phyloP scores from a whole-genome alignment of 768 basidiomycete genomes.

The Boletales sp. region DNA sequence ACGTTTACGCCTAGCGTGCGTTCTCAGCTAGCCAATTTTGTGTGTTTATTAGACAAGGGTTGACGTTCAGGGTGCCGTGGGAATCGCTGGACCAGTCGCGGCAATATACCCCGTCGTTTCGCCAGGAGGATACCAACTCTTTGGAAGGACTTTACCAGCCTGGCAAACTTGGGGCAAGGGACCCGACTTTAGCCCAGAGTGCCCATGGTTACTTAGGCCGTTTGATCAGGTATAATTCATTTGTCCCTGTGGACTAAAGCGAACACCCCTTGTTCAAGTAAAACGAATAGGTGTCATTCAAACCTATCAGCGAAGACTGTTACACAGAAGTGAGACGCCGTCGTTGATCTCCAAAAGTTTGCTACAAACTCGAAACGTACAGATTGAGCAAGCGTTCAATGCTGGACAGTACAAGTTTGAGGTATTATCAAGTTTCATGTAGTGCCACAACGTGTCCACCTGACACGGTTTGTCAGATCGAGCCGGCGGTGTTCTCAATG shows the following conservation, averaged over 20 bases:
- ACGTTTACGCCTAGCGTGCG: slow-evolving; percentile 60
- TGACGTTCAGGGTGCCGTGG: slow-evolving; percentile 54
- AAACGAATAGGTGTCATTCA: slow-evolving; percentile 45
- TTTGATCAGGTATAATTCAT: slow-evolving; percentile 52
- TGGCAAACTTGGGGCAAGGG: slow-evolving; percentile 66
- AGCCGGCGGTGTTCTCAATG: slow-evolving; percentile 52
- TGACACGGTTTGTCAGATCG: slow-evolving; percentile 34
- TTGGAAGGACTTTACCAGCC: slow-evolving; percentile 57
- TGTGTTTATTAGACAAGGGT: background rate
- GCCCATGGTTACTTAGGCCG: slow-evolving; percentile 57
- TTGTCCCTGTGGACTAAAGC: too few species aligned
- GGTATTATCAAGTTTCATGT: slow-evolving; percentile 24
- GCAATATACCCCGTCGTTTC: slow-evolving; percentile 65
- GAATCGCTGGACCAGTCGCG: slow-evolving; percentile 61
- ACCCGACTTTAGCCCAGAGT: slow-evolving; percentile 38
- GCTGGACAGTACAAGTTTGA: slow-evolving; percentile 51
- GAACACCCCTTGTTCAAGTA: background rate
- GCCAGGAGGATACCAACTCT: slow-evolving; percentile 65
- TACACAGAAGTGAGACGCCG: slow-evolving; percentile 42
- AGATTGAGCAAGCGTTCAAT: slow-evolving; percentile 52
- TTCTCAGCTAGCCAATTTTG: background rate
- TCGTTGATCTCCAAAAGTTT: background rate
- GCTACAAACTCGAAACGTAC: background rate
- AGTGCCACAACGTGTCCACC: background rate
- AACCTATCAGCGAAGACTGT: slow-evolving; percentile 41